Conservation (phyloP, 2,329 filamentous ascomycete species). For the Lomentospora prolificans region DNA sequence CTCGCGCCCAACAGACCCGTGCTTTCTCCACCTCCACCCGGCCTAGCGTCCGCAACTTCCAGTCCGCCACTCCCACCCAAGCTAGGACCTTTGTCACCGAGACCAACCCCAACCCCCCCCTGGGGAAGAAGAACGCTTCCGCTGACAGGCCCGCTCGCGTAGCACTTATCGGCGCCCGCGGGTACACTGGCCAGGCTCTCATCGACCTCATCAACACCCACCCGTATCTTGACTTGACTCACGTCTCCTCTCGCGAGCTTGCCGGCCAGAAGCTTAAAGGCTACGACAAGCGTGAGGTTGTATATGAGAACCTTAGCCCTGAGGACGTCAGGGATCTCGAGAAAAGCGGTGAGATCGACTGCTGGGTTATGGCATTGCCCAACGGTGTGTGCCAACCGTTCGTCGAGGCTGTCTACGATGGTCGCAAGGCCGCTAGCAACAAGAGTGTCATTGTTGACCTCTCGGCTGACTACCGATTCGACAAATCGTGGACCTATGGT, state of each 20-base stretch:
- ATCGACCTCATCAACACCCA: conserved; percentile 81
- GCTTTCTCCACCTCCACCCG: conserved; percentile 54
- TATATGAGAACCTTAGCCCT: conserved; percentile 79
- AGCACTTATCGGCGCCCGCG: conserved; percentile 81
- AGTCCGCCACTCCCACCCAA: neutral
- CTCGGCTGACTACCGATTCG: conserved; percentile 93
- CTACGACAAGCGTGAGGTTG: conserved; percentile 84
- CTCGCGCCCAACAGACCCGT: conserved; percentile 24
- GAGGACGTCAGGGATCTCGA: conserved; percentile 84
- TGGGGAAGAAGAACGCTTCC: conserved; percentile 79
- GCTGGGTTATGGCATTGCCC: conserved; percentile 95
- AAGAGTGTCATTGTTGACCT: conserved; percentile 81
- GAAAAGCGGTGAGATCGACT: conserved; percentile 75
- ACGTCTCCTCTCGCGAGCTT: conserved; percentile 90
- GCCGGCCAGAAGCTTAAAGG: conserved; percentile 78
- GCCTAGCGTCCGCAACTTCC: neutral
- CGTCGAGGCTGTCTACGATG: conserved; percentile 75
- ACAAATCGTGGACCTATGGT: conserved; percentile 77
- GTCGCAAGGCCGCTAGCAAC: conserved; percentile 32
- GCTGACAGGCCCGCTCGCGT: conserved; percentile 71
- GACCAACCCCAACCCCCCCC: conserved; percentile 82
- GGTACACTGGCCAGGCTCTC: conserved; percentile 87
- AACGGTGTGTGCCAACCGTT: conserved; percentile 93
- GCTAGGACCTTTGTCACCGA: conserved; percentile 34
- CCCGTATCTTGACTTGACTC: conserved; percentile 77